A percentile compares a stretch with the other conserved stretches of the same genome.
Evolutionary conservation across 2,329 filamentous ascomycete genomes (phyloP).

Genomic region (Penicillium sp.): DNA sequence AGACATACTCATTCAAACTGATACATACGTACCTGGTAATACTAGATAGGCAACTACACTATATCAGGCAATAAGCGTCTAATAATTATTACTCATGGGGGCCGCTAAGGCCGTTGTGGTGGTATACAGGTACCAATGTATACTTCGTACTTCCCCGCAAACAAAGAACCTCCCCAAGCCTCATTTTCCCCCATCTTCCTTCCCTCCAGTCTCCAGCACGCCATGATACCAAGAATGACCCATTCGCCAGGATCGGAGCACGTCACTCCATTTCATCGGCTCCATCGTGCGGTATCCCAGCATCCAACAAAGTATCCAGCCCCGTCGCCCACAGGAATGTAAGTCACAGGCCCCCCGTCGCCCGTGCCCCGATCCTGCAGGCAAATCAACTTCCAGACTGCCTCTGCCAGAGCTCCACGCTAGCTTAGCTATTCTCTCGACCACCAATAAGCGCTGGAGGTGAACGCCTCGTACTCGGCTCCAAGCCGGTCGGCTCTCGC

Average conservation of each 20-base stretch:
- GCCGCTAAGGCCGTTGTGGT: no score
- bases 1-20: no score
- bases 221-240: not conserved
- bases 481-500: constrained; percentile 21
- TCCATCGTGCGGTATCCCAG: not conserved
- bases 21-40: no score
- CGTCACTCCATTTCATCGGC: not conserved
- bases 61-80: no score
- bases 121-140: no score
- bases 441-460: not conserved
- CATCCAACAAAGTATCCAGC: not conserved
- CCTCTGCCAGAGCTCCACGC: not conserved
- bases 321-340: not conserved
- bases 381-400: not conserved
- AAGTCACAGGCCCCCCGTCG: not conserved
- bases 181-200: no score
- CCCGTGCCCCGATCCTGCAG: not conserved
- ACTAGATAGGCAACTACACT: no score
- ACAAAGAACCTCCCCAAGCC: no score
- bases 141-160: not conserved
- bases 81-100: no score
- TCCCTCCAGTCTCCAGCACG: not conserved
- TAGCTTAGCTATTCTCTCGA: not conserved
- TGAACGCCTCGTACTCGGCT: constrained; percentile 3
- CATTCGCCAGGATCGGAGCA: not conserved